Base-by-base conservation (phyloP, 1,284 basidiomycete genomes). In the Ganoderma lingzhi region DNA sequence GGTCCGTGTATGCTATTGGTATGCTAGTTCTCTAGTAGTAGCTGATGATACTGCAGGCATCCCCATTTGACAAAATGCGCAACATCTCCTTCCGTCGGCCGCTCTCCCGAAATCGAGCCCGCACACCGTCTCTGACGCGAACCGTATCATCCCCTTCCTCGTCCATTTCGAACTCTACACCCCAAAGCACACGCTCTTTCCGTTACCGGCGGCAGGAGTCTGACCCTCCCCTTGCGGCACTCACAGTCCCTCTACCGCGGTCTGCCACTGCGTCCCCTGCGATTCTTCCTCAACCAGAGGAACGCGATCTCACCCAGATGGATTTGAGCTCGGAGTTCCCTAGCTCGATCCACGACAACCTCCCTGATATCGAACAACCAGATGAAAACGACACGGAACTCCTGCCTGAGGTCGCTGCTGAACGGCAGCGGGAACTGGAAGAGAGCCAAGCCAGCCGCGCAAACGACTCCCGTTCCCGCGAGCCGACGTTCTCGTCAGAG, bases 71-170 rank as follows among this genome's bases (percentile, higher is more conserved):
- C 75, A 92, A 88, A 74, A 87, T 87, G 78, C 88, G 89, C 4
- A 89, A 93, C 74, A 86, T 92, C 42, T 85, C 86, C 9, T 74
- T 90, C 64, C 85, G 90, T 35, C 85, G 84, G 67, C 85, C 87
- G 10, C 78, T 86, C 28, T 79, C 84, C 19, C 85, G 89, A 30
- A 84, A 56, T 19, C 53, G 53, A 19, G 53, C 84, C 32, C 87
- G 92, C n/a, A 93, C 91, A 9, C 92, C 92, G 2, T 93, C 92
- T 6, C 83, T 93, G 12, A 87, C 92, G 2, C 86, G 86, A 55
- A 90, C 89, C 0, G 85, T 87, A 0, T 86, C 89, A 30, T 91
- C 92, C 1, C 86, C 82, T 0, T 86, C 90, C 5, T 92, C 92
- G 0, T 86, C 89, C 0, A 79, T 86, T 0, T 79, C 80, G 2